Percentiles rank a stretch among this genome's conserved stretches.
phyloP scores from a whole-genome alignment of 768 basidiomycete genomes.

The Harrya chromipes region DNA sequence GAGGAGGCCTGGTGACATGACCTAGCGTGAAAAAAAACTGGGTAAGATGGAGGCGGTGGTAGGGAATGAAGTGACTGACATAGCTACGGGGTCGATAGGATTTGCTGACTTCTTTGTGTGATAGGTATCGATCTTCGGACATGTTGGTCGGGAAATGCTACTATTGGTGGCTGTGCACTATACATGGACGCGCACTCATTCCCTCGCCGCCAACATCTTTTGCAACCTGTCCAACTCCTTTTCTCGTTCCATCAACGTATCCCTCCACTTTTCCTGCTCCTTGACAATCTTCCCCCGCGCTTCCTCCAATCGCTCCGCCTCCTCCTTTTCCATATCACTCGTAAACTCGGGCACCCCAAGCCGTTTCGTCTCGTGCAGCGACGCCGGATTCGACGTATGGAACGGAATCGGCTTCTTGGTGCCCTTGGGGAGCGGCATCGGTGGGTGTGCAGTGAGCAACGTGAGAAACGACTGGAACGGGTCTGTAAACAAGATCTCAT shows the following conservation, averaged over 20 bases:
- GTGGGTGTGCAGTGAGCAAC: slow-evolving; percentile 75
- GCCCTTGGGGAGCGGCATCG: slow-evolving; percentile 70
- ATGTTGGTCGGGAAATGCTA: slow-evolving; percentile 15
- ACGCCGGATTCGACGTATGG: slow-evolving; percentile 56
- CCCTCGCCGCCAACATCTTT: slow-evolving; percentile 36
- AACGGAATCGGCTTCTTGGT: slow-evolving; percentile 65
- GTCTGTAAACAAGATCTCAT: slow-evolving; percentile 95
- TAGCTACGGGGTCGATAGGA: slow-evolving; percentile 41
- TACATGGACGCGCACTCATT: background rate
- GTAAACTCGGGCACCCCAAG: slow-evolving; percentile 82
- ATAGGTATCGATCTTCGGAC: slow-evolving; percentile 34
- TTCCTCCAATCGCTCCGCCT: slow-evolving; percentile 73
- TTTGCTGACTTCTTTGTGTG: slow-evolving; percentile 28
- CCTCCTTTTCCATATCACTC: slow-evolving; percentile 80
- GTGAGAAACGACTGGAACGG: slow-evolving; percentile 86
- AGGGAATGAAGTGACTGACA: slow-evolving; percentile 18
- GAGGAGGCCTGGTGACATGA: slow-evolving; percentile 83
- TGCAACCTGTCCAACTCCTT: slow-evolving; percentile 73
- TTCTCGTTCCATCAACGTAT: slow-evolving; percentile 72
- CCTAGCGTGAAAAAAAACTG: slow-evolving; percentile 37
- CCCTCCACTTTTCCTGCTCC: slow-evolving; percentile 75
- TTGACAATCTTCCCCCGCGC: slow-evolving; percentile 67
- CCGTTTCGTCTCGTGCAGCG: slow-evolving; percentile 61
- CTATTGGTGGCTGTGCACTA: slow-evolving; percentile 14
- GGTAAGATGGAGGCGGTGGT: background rate